Evolutionary conservation across 805 yeast species (phyloP), one percentile per base, ranked within the genome.

Genomic region (Spathaspora sp.): DNA sequence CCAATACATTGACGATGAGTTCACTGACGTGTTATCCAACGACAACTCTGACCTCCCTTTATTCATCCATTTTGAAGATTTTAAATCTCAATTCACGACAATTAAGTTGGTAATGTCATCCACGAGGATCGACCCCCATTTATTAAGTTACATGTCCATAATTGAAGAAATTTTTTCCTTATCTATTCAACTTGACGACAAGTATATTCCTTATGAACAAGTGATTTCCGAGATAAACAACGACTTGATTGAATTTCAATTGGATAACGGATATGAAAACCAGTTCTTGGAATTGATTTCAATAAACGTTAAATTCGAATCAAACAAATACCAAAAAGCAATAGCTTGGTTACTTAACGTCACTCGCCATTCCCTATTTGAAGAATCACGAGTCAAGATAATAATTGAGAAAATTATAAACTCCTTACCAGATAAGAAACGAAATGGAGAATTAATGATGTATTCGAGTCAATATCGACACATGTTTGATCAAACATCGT

Each of bases 1-100:
- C 42, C 40, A 43, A 9, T 55, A 55, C 44, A 45, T 61, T 17
- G 65, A 67, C 39, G 70, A 65, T 26, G 49, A 51, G 1, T 57
- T 71, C 29, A 57, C 57, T 38, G 40, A 52, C 18, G 19, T 43
- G 1, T 42, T 63, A 2, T 42, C 52, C n/a, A 46, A 55, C 2
- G 74, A 70, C 50, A 50, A 59, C 2, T 83, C 86, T 1, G 72
- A 77, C 48, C 76, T 86, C 55, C 90, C 92, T 4, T 66, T 92
- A 39, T 84, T 82, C 55, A 64, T 92, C 48, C 94, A 90, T 62
- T 78, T 87, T 58, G 97, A 94, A 66, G 81, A 86, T 56, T 86
- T 81, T 62, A 79, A 84, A 50, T 88, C 97, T 1, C 85, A 87
- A 60, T 94, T 93, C 63, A 81, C 89, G 35, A 82, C 87, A 12